A percentile compares a stretch with the other conserved stretches of the same genome.
Evolutionary conservation across 176 grass and related monocot genomes (phyloP).

Genomic region (Elaeis guineensis): DNA sequence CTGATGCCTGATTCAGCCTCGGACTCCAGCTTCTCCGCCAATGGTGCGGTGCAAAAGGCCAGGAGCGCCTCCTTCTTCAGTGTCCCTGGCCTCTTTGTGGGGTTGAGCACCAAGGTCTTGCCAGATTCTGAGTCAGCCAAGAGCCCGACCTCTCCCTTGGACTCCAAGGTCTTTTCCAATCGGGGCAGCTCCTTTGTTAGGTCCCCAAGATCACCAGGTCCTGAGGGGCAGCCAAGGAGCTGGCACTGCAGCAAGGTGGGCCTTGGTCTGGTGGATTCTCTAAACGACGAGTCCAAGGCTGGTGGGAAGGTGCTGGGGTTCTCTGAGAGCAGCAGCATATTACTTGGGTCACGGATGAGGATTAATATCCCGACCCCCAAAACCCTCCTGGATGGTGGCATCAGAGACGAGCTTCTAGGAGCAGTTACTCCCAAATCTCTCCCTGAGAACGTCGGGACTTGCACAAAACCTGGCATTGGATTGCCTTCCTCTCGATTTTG

Average conservation of each 20-base stretch:
- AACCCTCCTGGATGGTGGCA: neutral
- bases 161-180: constrained; percentile 47
- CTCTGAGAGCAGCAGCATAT: constrained; percentile 20
- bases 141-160: constrained; percentile 86
- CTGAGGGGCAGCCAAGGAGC: constrained; percentile 24
- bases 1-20: no score
- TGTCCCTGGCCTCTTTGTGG: constrained; percentile 58
- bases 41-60: constrained; percentile 18
- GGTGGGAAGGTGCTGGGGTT: constrained; percentile 12
- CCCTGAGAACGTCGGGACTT: constrained; percentile 43
- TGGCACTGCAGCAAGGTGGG: constrained; percentile 58
- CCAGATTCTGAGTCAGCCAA: constrained; percentile 43
- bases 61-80: constrained; percentile 52
- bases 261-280: constrained; percentile 65
- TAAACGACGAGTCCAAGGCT: constrained; percentile 19
- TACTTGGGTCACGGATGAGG: constrained; percentile 16
- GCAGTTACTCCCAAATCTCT: constrained; percentile 31
- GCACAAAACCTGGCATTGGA: neutral
- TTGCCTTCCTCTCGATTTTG: neutral
- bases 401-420: neutral
- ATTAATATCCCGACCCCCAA: constrained; percentile 9
- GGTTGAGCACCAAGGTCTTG: constrained; percentile 42
- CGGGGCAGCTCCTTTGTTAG: constrained; percentile 24
- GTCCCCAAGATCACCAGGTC: constrained; percentile 31
- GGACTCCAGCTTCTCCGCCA: neutral